phyloP scores from a whole-genome alignment of 1,284 basidiomycete genomes.

The Cutaneotrichosporon cyanovorans region DNA sequence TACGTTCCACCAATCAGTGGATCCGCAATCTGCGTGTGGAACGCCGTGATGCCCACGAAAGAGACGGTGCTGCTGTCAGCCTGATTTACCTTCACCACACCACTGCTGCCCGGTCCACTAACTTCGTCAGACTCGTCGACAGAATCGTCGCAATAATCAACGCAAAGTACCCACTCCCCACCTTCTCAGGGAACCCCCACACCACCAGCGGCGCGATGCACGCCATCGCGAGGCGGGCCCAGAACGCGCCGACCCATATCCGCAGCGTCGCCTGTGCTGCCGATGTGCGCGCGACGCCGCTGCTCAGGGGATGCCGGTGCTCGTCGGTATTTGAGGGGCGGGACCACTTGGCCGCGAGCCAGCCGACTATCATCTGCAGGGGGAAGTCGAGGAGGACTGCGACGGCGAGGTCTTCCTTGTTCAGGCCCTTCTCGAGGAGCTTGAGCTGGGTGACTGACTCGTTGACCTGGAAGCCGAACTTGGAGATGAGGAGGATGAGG shows the following conservation, averaged over 20 bases:
- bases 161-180: conserved; percentile 61
- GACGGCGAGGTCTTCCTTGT: conserved; percentile 88
- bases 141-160: conserved; percentile 74
- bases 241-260: conserved; percentile 88
- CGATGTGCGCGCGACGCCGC: conserved; percentile 6
- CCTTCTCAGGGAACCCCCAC: conserved; percentile 63
- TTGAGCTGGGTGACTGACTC: conserved; percentile 90
- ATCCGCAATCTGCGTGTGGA: conserved; percentile 95
- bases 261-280: conserved; percentile 61
- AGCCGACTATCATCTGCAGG: conserved; percentile 92
- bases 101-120: conserved; percentile 49
- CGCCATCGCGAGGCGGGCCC: conserved; percentile 68
- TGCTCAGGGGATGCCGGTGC: conserved; percentile 26
- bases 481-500: conserved; percentile 80
- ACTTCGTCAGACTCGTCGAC: conserved; percentile 68
- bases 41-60: conserved; percentile 96
- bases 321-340: conserved; percentile 34
- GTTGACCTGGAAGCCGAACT: conserved; percentile 92
- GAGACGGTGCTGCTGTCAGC: conserved; percentile 62
- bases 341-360: conserved; percentile 91
- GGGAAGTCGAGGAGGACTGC: conserved; percentile 96
- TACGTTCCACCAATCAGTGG: conserved; percentile 96
- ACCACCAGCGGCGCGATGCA: conserved; percentile 72
- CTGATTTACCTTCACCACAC: conserved; percentile 50
- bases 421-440: conserved; percentile 92